These are phyloP conservation scores for Ganoderma lucidum DNA, from an alignment of 1,284 basidiomycete genomes.

Conservation along the genomic window DNA sequence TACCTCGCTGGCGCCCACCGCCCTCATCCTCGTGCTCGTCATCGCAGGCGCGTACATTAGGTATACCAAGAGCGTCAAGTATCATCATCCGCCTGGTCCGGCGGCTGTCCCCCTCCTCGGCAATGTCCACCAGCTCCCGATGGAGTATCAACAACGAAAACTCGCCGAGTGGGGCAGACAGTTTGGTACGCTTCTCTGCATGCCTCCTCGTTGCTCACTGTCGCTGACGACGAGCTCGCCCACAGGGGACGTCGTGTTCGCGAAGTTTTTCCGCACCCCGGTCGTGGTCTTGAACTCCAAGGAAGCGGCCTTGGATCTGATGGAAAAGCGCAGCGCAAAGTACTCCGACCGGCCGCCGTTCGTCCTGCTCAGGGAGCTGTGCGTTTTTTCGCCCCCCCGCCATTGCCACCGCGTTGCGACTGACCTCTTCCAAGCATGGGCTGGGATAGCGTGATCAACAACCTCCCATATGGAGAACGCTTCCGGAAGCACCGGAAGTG, in stretches of 20 bases:
- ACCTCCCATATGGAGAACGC: conserved; percentile 38
- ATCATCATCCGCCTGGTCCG: conserved; percentile 34
- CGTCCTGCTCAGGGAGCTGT: conserved; percentile 41
- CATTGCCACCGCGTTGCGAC: background rate
- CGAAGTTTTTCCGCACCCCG: conserved; percentile 43
- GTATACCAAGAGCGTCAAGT: conserved; percentile 17
- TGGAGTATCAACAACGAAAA: conserved; percentile 31
- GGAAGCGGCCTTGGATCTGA: conserved; percentile 46
- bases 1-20: conserved; percentile 14
- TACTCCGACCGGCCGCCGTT: conserved; percentile 48
- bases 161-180: conserved; percentile 34
- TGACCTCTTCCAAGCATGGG: conserved; percentile 31
- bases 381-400: conserved; percentile 9
- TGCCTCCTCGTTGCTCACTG: background rate
- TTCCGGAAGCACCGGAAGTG: conserved; percentile 43
- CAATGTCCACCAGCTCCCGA: conserved; percentile 35
- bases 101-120: conserved; percentile 32
- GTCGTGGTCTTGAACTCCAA: conserved; percentile 48
- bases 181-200: conserved; percentile 27
- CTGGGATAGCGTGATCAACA: conserved; percentile 37
- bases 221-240: background rate
- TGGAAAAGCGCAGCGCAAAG: conserved; percentile 50
- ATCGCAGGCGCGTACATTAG: conserved; percentile 20
- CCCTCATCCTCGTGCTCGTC: conserved; percentile 17
- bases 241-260: conserved; percentile 48